Evolutionary conservation across 2,329 filamentous ascomycete species (phyloP).

Genomic region (Ceratocystis albifundus): DNA sequence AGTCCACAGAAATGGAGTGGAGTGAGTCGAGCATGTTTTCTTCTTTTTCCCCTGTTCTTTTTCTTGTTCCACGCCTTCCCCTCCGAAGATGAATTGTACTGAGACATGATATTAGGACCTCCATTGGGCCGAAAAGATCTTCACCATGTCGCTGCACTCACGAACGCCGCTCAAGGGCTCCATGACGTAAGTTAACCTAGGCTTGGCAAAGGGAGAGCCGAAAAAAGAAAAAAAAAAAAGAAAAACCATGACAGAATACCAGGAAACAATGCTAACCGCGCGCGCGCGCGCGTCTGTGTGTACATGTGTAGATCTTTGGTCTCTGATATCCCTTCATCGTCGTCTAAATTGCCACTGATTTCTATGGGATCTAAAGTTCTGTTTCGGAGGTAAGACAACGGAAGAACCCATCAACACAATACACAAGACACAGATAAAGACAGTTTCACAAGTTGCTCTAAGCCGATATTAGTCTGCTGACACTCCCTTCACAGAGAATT

Average conservation of each 20-base stretch:
- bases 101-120: slow-evolving; percentile 32
- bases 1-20: background rate
- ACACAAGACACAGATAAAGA: background rate
- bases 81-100: background rate
- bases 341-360: background rate
- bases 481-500: background rate
- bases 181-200: slow-evolving; percentile 26
- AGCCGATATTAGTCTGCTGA: background rate
- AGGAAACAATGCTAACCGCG: background rate
- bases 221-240: background rate
- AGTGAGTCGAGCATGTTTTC: background rate
- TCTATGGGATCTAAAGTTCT: background rate
- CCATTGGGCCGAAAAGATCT: slow-evolving; percentile 53
- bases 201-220: background rate
- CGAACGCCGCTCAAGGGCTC: slow-evolving; percentile 39
- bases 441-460: too few relatives aligned
- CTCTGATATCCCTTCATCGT: background rate
- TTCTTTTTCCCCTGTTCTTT: background rate
- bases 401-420: background rate
- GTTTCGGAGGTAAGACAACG: background rate
- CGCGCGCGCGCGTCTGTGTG: too few relatives aligned
- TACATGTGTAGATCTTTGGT: background rate
- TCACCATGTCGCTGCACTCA: slow-evolving; percentile 42
- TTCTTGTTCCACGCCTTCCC: background rate
- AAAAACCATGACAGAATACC: background rate